Base-by-base conservation (phyloP, 352 stramenopile genomes). In the Phytopythium aichiense region DNA sequence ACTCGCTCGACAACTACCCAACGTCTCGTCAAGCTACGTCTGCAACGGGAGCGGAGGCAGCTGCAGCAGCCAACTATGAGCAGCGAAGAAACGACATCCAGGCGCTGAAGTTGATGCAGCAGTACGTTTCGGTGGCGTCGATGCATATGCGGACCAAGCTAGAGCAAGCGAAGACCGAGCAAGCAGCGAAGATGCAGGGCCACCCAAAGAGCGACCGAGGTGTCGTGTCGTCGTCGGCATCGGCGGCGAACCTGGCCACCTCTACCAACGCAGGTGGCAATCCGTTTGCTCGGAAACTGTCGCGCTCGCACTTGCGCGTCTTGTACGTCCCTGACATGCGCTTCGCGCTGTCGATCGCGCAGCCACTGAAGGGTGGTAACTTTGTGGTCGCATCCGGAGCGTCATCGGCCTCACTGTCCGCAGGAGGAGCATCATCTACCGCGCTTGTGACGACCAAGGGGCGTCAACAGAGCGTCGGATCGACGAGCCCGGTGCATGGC, bases 91-190 rank as follows among this genome's bases (percentile, higher is more conserved):
- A 94, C 46, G 84, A 95, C 42, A 79, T 86, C 25, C 78, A 88
- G 60, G 86, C 76, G 16, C 63, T 95, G 9, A 89, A 89, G 58
- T 73, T 96, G 15, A 94, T 96, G 81, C 81, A 94, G 55, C 77
- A 96, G 63, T 96, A 96, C 56, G 85, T 96, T 13, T 80, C 75
- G 11, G 91, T 94, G 58, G 87, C 87, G 5, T 96, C 87, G 42
- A 92, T 89, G 75, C 87, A 96, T 60, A 94, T 96, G 87, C 77
- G 80, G n/a, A 94, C 79, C 56, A 96, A 94, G 58, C 81, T 96
- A 65, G 79, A 96, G 65, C 72, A 94, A 40, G 79, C 82, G 11
- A 82, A 92, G 33, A 91, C 80, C 0, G 87, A 96, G 62, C 87
- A 95, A 68, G 73, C 71, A 25, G 82, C 78, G 6, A 71, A 82